These are phyloP conservation scores for Naganishia albida DNA, from an alignment of 1,284 basidiomycete genomes.

Conservation along the genomic window DNA sequence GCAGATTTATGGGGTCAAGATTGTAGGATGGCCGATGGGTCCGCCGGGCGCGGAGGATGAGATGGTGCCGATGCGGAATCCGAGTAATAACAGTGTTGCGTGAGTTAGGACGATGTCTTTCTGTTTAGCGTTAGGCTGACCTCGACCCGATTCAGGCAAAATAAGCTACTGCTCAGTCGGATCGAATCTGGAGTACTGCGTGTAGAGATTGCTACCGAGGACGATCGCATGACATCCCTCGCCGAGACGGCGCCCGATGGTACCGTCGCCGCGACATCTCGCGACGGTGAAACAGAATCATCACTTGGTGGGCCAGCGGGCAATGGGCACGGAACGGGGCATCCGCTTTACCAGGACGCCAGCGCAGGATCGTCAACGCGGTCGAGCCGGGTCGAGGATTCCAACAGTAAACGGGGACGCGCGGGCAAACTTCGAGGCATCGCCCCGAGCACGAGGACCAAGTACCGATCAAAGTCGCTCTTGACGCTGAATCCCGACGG, in stretches of 20 bases:
- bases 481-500: slow-evolving; percentile 33
- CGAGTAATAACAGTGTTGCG: slow-evolving; percentile 34
- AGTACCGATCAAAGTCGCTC: slow-evolving; percentile 30
- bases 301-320: neutral
- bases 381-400: neutral
- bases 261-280: neutral
- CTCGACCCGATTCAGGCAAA: slow-evolving; percentile 21
- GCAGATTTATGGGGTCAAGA: slow-evolving; percentile 33
- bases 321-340: neutral
- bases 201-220: slow-evolving; percentile 26
- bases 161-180: slow-evolving; percentile 29
- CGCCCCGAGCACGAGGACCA: slow-evolving; percentile 3
- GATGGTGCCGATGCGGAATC: slow-evolving; percentile 34
- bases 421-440: neutral
- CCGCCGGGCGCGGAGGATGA: slow-evolving; percentile 19
- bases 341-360: neutral
- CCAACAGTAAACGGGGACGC: neutral
- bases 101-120: neutral
- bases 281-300: slow-evolving; percentile 1
- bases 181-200: slow-evolving; percentile 31
- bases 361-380: neutral
- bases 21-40: slow-evolving; percentile 34
- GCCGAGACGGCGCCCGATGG: neutral
- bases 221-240: slow-evolving; percentile 11
- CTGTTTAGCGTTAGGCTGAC: neutral